These are phyloP conservation scores for Colletotrichum paranaense DNA, from an alignment of 2,329 filamentous ascomycete species.

Conservation along the genomic window DNA sequence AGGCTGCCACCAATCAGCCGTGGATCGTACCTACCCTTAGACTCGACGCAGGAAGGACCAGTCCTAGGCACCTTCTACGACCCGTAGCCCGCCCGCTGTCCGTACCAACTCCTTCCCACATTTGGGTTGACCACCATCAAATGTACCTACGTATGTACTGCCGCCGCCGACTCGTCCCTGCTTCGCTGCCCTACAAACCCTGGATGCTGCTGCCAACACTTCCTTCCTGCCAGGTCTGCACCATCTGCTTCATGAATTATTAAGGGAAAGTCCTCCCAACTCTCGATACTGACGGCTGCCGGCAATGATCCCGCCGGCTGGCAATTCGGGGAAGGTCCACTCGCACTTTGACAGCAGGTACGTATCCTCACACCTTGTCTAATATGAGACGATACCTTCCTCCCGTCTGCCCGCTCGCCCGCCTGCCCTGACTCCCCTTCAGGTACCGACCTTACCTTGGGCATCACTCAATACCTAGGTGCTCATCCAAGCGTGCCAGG, in stretches of 20 bases:
- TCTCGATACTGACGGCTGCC: background rate
- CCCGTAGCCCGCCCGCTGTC: background rate
- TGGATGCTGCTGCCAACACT: too few species aligned
- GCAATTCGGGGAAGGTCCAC: background rate
- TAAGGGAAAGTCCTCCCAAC: too few species aligned
- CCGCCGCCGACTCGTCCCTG: background rate
- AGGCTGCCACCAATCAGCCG: too few species aligned
- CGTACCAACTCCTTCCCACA: background rate
- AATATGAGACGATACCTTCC: slow-evolving; percentile 2
- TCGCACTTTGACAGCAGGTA: background rate
- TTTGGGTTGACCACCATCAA: background rate
- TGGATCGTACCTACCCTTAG: too few species aligned
- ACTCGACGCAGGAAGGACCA: too few species aligned
- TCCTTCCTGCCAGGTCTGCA: too few species aligned
- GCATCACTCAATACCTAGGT: background rate
- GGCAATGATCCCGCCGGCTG: background rate
- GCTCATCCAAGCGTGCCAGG: background rate
- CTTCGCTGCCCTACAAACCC: background rate
- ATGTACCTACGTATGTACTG: background rate
- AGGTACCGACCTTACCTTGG: background rate
- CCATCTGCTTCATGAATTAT: too few species aligned
- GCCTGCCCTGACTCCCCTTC: background rate
- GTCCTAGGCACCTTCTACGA: too few species aligned
- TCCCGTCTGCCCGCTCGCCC: background rate
- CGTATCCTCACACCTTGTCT: background rate